Percentiles rank a stretch among this genome's conserved stretches.
phyloP scores from a whole-genome alignment of 2,329 filamentous ascomycete genomes.

The Alternaria novae-zelandiae region DNA sequence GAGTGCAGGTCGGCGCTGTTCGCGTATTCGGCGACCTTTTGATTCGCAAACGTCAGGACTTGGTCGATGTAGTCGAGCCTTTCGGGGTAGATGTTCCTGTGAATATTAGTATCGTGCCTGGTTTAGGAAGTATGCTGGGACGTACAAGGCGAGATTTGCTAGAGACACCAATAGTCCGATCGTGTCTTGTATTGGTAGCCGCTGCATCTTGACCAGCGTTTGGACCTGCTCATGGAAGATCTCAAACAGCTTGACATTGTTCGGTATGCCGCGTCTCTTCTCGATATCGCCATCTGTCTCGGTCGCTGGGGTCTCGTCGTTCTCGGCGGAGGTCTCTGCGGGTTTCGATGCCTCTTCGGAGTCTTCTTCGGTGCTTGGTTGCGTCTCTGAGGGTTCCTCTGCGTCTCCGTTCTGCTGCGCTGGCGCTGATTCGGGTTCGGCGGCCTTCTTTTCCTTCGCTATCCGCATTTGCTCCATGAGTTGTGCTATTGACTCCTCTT shows the following conservation, averaged over 20 bases:
- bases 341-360: conserved; percentile 36
- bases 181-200: conserved; percentile 90
- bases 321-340: conserved; percentile 38
- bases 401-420: conserved; percentile 46
- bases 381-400: conserved; percentile 25
- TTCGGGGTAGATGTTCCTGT: conserved; percentile 86
- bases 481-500: conserved; percentile 81
- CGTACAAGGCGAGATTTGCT: conserved; percentile 81
- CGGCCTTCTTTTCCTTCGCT: conserved; percentile 61
- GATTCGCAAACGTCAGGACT: conserved; percentile 84
- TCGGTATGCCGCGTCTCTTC: conserved; percentile 66
- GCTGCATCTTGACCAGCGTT: conserved; percentile 88
- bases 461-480: conserved; percentile 81
- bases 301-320: conserved; percentile 45
- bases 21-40: conserved; percentile 85
- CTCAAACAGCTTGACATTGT: conserved; percentile 89
- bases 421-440: conserved; percentile 28
- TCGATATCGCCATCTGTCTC: conserved; percentile 52
- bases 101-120: conserved; percentile 29
- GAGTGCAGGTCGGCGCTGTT: conserved; percentile 97
- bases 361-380: conserved; percentile 33
- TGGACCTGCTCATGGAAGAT: conserved; percentile 97
- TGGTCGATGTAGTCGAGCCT: conserved; percentile 94
- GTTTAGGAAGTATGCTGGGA: conserved; percentile 4
- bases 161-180: conserved; percentile 94